Percentiles rank a stretch among this genome's conserved stretches.
phyloP scores from a whole-genome alignment of 1,284 basidiomycete species.

The Albatrellus sp. region DNA sequence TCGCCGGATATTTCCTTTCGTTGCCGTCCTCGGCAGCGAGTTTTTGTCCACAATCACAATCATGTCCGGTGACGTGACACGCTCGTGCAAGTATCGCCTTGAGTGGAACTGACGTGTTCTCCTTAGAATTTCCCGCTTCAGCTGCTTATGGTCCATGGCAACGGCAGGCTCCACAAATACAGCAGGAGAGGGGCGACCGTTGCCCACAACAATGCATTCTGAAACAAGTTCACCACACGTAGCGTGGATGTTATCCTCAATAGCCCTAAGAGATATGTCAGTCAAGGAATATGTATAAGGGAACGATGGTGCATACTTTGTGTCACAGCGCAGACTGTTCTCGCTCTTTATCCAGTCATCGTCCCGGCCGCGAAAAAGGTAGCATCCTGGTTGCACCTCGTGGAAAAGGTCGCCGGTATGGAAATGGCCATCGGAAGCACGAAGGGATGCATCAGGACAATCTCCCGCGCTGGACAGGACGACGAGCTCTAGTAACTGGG shows the following conservation, averaged over 20 bases:
- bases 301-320: conserved; percentile 31
- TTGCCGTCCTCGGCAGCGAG: conserved; percentile 49
- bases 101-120: conserved; percentile 51
- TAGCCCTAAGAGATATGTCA: conserved; percentile 29
- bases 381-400: conserved; percentile 39
- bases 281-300: background rate
- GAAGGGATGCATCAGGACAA: conserved; percentile 49
- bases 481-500: conserved; percentile 48
- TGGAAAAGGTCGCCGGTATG: conserved; percentile 68
- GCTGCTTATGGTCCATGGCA: conserved; percentile 33
- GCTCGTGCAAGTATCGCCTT: conserved; percentile 56
- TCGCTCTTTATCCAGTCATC: conserved; percentile 75
- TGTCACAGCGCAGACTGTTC: conserved; percentile 60
- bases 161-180: conserved; percentile 49
- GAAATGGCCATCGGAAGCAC: conserved; percentile 48
- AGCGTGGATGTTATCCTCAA: conserved; percentile 53
- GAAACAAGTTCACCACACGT: conserved; percentile 42
- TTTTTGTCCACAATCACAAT: conserved; percentile 43
- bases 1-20: conserved; percentile 60
- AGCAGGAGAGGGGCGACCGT: conserved; percentile 51
- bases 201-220: conserved; percentile 55
- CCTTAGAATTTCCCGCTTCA: conserved; percentile 54
- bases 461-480: conserved; percentile 51
- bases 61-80: conserved; percentile 39
- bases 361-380: conserved; percentile 52